phyloP scores from a whole-genome alignment of 2,329 filamentous ascomycete species.

The Aspergillus brasiliensis region DNA sequence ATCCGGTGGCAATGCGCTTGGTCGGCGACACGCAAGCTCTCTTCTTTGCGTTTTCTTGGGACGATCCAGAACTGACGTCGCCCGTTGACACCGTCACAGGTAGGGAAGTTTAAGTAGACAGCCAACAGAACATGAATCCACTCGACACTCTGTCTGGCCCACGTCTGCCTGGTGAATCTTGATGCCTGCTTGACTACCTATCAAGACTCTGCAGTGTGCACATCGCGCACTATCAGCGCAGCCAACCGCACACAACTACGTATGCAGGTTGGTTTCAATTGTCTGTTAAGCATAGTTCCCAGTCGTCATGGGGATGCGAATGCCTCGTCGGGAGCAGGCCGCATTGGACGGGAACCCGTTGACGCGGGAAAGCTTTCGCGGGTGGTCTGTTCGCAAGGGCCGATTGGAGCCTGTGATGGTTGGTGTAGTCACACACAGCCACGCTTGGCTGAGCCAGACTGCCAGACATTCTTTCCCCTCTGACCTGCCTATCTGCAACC shows the following conservation, averaged over 20 bases:
- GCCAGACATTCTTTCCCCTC: neutral
- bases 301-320: constrained; percentile 7
- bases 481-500: neutral
- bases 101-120: no score
- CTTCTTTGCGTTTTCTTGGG: neutral
- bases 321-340: neutral
- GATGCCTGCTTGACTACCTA: constrained; percentile 5
- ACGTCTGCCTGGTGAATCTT: neutral
- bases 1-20: constrained; percentile 3
- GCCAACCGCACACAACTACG: constrained; percentile 3
- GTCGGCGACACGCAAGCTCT: constrained; percentile 12
- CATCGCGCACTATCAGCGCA: neutral
- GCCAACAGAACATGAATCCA: no score
- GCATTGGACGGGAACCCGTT: neutral
- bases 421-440: constrained; percentile 14
- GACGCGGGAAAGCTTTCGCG: neutral
- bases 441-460: constrained; percentile 15
- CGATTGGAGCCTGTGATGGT: neutral
- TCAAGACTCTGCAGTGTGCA: neutral
- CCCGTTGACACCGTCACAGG: no score
- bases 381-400: neutral
- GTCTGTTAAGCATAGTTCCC: neutral
- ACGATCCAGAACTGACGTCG: neutral
- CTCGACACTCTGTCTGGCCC: neutral
- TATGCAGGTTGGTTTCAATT: neutral